Evolutionary conservation across 352 stramenopile genomes (phyloP), one percentile per base, ranked within the genome.

Genomic region (Globisporangium splendens): DNA sequence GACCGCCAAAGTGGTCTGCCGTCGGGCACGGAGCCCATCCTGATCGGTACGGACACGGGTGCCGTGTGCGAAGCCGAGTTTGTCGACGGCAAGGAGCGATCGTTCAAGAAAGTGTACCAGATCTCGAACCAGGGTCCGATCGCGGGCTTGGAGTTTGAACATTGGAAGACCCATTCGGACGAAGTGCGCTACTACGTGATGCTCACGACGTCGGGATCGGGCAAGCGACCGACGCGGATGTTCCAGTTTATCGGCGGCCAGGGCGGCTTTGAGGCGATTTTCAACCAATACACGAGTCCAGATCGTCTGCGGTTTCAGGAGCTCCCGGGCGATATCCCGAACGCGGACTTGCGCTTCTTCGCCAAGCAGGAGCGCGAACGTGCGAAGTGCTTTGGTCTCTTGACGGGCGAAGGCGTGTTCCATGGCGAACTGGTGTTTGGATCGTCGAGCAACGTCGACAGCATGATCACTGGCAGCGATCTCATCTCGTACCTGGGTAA

Each of bases 381-480:
- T 13, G 83, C 88, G 14, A 88, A 91, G 53, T 87, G 88, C 47
- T 98, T 97, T 64, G 88, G 89, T n/a, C 67, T 98, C 0, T 72
- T 97, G 24, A 97, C 91, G 4, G 87, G 86, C 21, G 89, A 93
- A 41, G 92, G 89, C 7, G 86, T 97, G 14, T 97, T 95, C 62
- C 91, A 97, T 62, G 92, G 92, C 6, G 77, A 89, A n/a, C 77
- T 98, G 39, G 53, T 81, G 14, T 95, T 94, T 63, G 69, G 73
- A 10, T 62, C 81, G 35, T 75, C 71, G 14, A 89, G 73, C 50
- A 92, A 78, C 0, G 76, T 93, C 55, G 88, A 96, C 57, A 93
- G 85, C 53, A 78, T 91, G 43, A 88, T 78, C n/a, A 91, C 80
- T 14, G 78, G 83, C 18, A 89, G 75, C 12, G 78, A 88, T 8